Conservation (phyloP, 768 basidiomycete genomes). For the Sarcomyxa edulis region DNA sequence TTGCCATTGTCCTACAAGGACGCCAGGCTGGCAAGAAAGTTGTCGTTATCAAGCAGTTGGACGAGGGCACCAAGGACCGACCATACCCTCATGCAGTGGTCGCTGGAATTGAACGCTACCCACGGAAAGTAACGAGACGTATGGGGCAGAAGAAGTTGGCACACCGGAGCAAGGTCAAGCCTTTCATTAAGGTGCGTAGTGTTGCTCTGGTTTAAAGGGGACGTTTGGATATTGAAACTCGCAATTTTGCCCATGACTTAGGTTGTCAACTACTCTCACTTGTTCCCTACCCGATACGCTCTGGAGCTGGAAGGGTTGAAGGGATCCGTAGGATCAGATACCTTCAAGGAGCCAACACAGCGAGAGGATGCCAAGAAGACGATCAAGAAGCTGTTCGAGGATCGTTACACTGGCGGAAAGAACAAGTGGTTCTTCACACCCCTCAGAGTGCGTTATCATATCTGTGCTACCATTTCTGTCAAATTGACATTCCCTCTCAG, state of each 20-base stretch:
- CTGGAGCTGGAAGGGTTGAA: conserved; percentile 95
- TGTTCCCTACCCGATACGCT: conserved; percentile 98
- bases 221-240: neutral
- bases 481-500: conserved; percentile 14
- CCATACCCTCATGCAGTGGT: conserved; percentile 98
- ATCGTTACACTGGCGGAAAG: conserved; percentile 89
- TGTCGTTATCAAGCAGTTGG: conserved; percentile 95
- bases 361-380: conserved; percentile 93
- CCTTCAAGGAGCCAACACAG: conserved; percentile 97
- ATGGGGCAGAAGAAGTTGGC: conserved; percentile 97
- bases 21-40: conserved; percentile 99
- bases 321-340: conserved; percentile 76
- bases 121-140: conserved; percentile 92
- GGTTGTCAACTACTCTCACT: conserved; percentile 97
- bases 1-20: conserved; percentile 96
- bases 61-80: conserved; percentile 95
- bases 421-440: conserved; percentile 97
- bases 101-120: conserved; percentile 97
- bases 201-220: neutral
- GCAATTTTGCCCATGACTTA: conserved; percentile 20
- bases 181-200: conserved; percentile 91
- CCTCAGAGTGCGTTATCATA: conserved; percentile 55
- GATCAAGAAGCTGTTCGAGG: conserved; percentile 95
- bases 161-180: conserved; percentile 95
- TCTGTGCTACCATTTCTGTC: neutral